Conservation (phyloP, 2,329 filamentous ascomycete genomes). For the Trichocomaceae sp. region DNA sequence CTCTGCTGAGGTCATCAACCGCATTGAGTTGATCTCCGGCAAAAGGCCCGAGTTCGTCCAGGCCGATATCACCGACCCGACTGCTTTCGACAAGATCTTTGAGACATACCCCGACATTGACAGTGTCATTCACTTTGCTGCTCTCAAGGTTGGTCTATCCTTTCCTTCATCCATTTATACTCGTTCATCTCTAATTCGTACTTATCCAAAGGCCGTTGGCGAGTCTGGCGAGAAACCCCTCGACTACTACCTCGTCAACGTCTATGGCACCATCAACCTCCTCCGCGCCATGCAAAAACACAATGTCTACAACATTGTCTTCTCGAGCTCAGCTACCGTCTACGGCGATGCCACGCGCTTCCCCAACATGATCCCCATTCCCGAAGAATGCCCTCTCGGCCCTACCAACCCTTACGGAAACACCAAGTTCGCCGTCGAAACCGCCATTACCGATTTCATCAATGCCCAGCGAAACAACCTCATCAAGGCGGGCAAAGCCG, state of each 20-base stretch:
- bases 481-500: slow-evolving; percentile 69
- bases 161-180: background rate
- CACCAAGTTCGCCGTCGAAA: slow-evolving; percentile 90
- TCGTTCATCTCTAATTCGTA: slow-evolving; percentile 1
- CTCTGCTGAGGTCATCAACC: slow-evolving; percentile 80
- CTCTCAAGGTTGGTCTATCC: slow-evolving; percentile 65
- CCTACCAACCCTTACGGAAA: slow-evolving; percentile 97
- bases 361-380: slow-evolving; percentile 97
- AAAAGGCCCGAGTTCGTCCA: slow-evolving; percentile 81
- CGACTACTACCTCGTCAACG: slow-evolving; percentile 97
- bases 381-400: slow-evolving; percentile 90
- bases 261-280: slow-evolving; percentile 82
- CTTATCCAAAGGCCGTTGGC: slow-evolving; percentile 68
- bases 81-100: slow-evolving; percentile 78
- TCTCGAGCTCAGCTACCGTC: slow-evolving; percentile 95
- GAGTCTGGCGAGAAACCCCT: slow-evolving; percentile 90
- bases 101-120: slow-evolving; percentile 85
- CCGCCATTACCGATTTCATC: slow-evolving; percentile 84
- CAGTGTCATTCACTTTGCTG: slow-evolving; percentile 98
- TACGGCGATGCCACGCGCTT: slow-evolving; percentile 97
- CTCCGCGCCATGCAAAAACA: slow-evolving; percentile 80
- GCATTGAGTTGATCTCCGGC: slow-evolving; percentile 88
- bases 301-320: slow-evolving; percentile 94
- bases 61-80: slow-evolving; percentile 80
- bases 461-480: slow-evolving; percentile 77